Evolutionary conservation across 164 flowering plant genomes (phyloP).

Genomic region (Pachysandra terminalis): DNA sequence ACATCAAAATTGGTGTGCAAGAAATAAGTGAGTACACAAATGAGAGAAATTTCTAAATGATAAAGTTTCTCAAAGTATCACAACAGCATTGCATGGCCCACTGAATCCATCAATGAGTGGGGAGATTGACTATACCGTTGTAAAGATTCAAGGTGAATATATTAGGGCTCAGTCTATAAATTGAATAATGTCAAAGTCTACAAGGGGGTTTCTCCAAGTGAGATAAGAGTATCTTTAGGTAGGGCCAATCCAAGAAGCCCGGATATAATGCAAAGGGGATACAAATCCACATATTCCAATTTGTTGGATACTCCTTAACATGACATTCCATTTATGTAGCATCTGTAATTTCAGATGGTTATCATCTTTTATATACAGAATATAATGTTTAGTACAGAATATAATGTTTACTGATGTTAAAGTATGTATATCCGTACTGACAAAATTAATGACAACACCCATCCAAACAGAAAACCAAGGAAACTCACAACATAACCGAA

Average conservation of each 20-base stretch:
- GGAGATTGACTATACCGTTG: no score
- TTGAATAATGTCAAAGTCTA: background rate
- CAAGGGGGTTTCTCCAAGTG: background rate
- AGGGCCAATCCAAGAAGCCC: no score
- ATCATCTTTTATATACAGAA: no score
- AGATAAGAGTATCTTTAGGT: background rate
- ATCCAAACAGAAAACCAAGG: background rate
- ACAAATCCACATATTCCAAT: background rate
- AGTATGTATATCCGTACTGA: background rate
- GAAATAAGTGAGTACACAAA: background rate
- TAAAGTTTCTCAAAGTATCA: background rate
- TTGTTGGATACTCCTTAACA: background rate
- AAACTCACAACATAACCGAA: background rate
- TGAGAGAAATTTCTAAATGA: background rate
- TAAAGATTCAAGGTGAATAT: background rate
- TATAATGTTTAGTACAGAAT: no score
- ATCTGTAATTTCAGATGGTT: no score
- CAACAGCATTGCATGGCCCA: background rate
- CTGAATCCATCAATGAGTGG: background rate
- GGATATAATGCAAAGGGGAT: background rate
- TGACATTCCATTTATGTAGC: background rate
- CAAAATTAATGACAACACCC: background rate
- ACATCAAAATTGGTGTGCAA: conserved; percentile 3
- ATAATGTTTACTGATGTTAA: no score
- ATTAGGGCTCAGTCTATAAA: background rate